Evolutionary conservation across 106 monocot species (phyloP).

Genomic region (Dioscorea dumetorum): DNA sequence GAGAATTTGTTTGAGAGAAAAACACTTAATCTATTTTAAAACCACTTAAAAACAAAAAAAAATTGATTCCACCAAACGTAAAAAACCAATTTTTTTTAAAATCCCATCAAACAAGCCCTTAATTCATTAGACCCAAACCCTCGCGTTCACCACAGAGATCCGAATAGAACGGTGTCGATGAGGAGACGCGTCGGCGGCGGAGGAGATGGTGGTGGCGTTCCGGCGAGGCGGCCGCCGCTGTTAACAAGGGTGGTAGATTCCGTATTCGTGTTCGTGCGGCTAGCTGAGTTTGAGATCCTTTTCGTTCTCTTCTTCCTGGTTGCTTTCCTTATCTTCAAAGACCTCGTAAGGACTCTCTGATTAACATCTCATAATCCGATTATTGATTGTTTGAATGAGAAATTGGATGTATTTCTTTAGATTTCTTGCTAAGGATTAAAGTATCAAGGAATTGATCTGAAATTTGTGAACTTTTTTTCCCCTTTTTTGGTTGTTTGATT

Average conservation of each 20-base stretch:
- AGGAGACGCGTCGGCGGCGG: conserved; percentile 20
- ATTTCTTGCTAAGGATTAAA: background rate
- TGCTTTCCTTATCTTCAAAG: conserved; percentile 89
- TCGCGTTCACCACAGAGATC: background rate
- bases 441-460: too few species aligned
- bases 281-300: conserved; percentile 98
- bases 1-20: too few species aligned
- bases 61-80: too few species aligned
- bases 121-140: too few species aligned
- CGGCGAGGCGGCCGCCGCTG: conserved; percentile 21
- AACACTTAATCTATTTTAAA: too few species aligned
- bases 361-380: background rate
- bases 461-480: background rate
- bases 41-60: too few species aligned
- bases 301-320: conserved; percentile 79
- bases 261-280: conserved; percentile 58
- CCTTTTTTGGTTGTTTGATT: too few species aligned
- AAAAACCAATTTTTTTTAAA: too few species aligned
- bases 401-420: background rate
- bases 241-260: conserved; percentile 57
- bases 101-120: too few species aligned
- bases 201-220: conserved; percentile 9
- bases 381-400: background rate
- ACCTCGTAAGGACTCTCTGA: conserved; percentile 48
- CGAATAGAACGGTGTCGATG: background rate